Evolutionary conservation across 2,329 filamentous ascomycete species (phyloP).

Genomic region (Cladosporium oxysporum): DNA sequence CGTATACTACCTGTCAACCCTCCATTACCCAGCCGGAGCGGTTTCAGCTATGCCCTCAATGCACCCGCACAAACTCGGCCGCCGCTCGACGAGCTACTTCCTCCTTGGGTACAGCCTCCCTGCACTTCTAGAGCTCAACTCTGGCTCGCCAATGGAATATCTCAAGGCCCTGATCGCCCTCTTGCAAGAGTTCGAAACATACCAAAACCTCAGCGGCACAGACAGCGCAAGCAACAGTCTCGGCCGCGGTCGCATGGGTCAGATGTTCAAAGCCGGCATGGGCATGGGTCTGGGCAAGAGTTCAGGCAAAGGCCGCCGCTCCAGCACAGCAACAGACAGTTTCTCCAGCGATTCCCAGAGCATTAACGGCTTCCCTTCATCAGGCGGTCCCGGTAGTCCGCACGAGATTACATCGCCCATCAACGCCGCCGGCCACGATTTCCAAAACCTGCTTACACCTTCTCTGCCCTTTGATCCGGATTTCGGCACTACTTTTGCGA

Average conservation of each 20-base stretch:
- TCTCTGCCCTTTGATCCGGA: conserved; percentile 93
- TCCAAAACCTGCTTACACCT: conserved; percentile 85
- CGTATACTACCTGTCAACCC: conserved; percentile 97
- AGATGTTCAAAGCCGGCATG: conserved; percentile 52
- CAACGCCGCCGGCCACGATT: conserved; percentile 77
- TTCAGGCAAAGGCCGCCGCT: conserved; percentile 46
- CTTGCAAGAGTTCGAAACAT: conserved; percentile 88
- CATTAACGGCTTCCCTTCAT: neutral
- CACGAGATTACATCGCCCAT: conserved; percentile 29
- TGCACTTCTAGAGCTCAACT: conserved; percentile 83
- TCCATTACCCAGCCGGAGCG: conserved; percentile 83
- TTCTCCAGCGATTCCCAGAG: conserved; percentile 35
- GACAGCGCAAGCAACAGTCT: conserved; percentile 66
- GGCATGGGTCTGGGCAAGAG: conserved; percentile 41
- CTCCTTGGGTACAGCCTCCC: conserved; percentile 90
- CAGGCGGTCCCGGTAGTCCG: conserved; percentile 23
- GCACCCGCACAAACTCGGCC: conserved; percentile 77
- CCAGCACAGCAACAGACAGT: conserved; percentile 62
- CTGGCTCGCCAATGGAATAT: conserved; percentile 77
- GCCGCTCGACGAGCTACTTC: conserved; percentile 90
- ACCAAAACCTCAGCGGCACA: conserved; percentile 80
- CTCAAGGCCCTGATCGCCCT: conserved; percentile 83
- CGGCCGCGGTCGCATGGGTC: conserved; percentile 69
- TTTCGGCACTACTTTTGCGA: conserved; percentile 95
- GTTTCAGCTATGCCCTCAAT: conserved; percentile 82